phyloP scores from a whole-genome alignment of 164 flowering plant genomes.

The Sedum album region DNA sequence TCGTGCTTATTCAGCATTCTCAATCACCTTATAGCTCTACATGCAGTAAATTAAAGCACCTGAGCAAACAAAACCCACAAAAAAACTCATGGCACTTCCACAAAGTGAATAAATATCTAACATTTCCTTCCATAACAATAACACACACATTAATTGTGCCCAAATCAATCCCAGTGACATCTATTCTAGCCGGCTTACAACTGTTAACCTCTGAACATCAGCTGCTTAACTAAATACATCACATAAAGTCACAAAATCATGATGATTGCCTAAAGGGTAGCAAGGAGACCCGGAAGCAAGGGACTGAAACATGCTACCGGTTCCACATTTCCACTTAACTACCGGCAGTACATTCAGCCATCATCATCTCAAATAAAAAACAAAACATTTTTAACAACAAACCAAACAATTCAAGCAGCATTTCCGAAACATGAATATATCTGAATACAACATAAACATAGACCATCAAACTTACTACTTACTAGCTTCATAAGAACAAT shows the following conservation, averaged over 20 bases:
- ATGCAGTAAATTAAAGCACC: neutral
- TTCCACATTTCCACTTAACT: conserved; percentile 14
- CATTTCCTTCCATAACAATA: conserved; percentile 67
- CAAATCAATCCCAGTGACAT: conserved; percentile 62
- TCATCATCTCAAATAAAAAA: no score
- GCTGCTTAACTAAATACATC: neutral
- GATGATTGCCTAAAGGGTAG: conserved; percentile 13
- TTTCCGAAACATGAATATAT: no score
- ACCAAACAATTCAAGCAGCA: no score
- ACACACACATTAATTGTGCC: conserved; percentile 68
- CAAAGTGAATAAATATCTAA: conserved; percentile 3
- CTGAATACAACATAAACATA: no score
- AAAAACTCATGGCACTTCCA: neutral
- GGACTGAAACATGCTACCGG: conserved; percentile 6
- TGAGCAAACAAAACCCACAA: neutral
- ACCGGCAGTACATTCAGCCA: neutral
- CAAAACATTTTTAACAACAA: no score
- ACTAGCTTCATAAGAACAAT: no score
- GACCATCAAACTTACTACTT: no score
- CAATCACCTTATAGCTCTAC: conserved; percentile 56
- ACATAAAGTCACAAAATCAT: no score
- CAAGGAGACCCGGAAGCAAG: neutral
- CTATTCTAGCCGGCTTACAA: conserved; percentile 45
- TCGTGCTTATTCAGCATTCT: conserved; percentile 62
- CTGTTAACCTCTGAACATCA: conserved; percentile 20